Conservation (phyloP, 2,329 filamentous ascomycete genomes). For the Colletotrichum endophyticum region DNA sequence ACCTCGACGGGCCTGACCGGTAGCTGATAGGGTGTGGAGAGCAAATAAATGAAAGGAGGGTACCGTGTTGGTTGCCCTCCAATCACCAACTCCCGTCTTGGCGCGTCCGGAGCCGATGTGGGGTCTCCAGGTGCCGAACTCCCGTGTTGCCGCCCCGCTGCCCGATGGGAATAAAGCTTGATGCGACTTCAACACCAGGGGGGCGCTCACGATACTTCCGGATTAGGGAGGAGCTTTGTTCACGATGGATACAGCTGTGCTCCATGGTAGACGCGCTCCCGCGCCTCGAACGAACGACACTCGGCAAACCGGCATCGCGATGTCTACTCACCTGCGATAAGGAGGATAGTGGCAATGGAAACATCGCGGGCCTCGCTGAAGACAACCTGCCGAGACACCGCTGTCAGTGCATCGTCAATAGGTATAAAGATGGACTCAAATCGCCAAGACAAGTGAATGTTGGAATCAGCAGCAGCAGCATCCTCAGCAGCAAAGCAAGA, state of each 20-base stretch:
- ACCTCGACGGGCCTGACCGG: neutral
- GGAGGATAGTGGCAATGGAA: neutral
- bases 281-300: neutral
- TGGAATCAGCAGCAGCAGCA: neutral
- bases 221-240: constrained; percentile 9
- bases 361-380: neutral
- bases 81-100: neutral
- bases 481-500: neutral
- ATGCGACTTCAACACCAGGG: neutral
- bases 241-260: neutral
- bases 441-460: neutral
- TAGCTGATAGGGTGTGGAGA: neutral
- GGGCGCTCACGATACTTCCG: constrained; percentile 4
- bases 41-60: neutral
- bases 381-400: neutral
- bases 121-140: neutral
- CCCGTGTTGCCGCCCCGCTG: neutral
- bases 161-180: neutral
- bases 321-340: constrained; percentile 9
- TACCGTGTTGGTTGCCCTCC: neutral
- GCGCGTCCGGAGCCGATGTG: neutral
- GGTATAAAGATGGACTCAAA: neutral
- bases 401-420: neutral
- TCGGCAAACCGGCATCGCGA: constrained; percentile 6
- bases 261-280: neutral